Evolutionary conservation across 352 stramenopile species (phyloP).

Genomic region (Pythium coloratum): DNA sequence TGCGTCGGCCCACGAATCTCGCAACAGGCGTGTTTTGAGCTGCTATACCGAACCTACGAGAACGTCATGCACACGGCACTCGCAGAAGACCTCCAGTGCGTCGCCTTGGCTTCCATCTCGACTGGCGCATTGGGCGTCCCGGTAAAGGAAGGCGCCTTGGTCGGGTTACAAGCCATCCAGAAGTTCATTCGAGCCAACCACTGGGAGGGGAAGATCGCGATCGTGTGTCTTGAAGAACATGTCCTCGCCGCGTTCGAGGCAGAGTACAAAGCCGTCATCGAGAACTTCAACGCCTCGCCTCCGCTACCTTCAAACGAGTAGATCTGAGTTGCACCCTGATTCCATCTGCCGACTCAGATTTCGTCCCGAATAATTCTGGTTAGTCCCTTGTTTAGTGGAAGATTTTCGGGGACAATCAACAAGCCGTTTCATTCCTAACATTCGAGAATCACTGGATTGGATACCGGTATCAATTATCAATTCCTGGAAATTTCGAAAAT

Average conservation of each 20-base stretch:
- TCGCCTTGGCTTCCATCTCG: constrained; percentile 38
- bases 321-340: neutral
- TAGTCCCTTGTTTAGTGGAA: neutral
- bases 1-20: constrained; percentile 48
- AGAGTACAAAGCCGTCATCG: constrained; percentile 22
- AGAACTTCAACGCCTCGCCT: constrained; percentile 37
- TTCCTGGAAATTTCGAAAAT: constrained; percentile 19
- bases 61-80: constrained; percentile 31
- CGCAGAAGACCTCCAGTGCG: constrained; percentile 24
- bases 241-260: constrained; percentile 40
- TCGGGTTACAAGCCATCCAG: constrained; percentile 53
- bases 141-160: constrained; percentile 31
- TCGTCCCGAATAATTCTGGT: neutral
- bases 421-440: neutral
- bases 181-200: constrained; percentile 45
- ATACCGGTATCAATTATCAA: constrained; percentile 3
- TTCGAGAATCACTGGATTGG: constrained; percentile 4
- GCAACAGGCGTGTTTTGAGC: constrained; percentile 27
- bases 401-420: neutral
- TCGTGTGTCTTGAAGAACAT: constrained; percentile 54
- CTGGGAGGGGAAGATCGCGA: constrained; percentile 46
- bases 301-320: constrained; percentile 17
- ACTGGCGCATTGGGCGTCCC: constrained; percentile 37
- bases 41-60: constrained; percentile 29
- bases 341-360: neutral